Percentiles rank a stretch among this genome's conserved stretches.
These are phyloP conservation scores for Aspergillus nanangensis DNA, from an alignment of 495 filamentous ascomycete genomes.

Conservation along the genomic window DNA sequence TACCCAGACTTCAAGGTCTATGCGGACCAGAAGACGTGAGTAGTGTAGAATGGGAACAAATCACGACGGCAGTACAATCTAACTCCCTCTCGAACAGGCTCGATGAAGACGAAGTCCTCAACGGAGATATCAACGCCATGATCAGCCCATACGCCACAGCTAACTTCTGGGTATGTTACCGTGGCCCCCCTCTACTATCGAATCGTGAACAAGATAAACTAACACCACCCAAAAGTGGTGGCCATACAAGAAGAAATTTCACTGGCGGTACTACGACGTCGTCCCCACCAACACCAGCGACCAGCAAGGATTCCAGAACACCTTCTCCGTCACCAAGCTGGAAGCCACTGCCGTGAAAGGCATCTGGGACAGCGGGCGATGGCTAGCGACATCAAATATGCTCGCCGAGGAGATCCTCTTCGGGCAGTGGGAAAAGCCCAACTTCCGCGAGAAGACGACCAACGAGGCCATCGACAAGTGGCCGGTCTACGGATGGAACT, in stretches of 20 bases:
- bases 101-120: constrained; percentile 9
- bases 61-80: background rate
- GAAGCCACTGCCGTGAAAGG: constrained; percentile 8
- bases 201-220: background rate
- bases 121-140: constrained; percentile 12
- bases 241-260: constrained; percentile 14
- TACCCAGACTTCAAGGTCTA: constrained; percentile 13
- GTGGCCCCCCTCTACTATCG: background rate
- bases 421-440: constrained; percentile 9
- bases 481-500: constrained; percentile 14
- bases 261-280: constrained; percentile 15
- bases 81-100: background rate
- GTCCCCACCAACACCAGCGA: constrained; percentile 1
- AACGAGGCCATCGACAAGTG: constrained; percentile 5
- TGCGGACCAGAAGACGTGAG: constrained; percentile 12
- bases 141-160: constrained; percentile 10
- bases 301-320: constrained; percentile 13
- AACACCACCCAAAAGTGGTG: constrained; percentile 6
- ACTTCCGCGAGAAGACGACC: constrained; percentile 13
- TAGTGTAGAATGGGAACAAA: background rate
- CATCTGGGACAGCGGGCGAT: constrained; percentile 9
- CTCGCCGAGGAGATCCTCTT: constrained; percentile 12
- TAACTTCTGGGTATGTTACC: constrained; percentile 13
- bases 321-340: constrained; percentile 6
- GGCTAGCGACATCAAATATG: constrained; percentile 8